Evolutionary conservation across 352 stramenopile genomes (phyloP).

Genomic region (Phytophthora macrochlamydospora): DNA sequence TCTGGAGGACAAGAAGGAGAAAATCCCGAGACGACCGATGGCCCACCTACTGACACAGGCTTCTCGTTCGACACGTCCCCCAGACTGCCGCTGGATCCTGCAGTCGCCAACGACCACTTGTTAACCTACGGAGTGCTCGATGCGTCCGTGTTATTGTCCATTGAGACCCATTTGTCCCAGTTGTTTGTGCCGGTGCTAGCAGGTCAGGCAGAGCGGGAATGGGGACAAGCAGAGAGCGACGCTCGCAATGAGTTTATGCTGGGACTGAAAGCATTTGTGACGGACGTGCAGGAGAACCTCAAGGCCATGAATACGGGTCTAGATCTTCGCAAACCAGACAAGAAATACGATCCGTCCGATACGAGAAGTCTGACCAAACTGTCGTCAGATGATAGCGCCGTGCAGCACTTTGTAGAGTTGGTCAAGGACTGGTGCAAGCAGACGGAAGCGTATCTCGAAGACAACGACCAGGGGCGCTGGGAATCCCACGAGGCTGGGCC

Average conservation of each 20-base stretch:
- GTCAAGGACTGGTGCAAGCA: constrained; percentile 91
- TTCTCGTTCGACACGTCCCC: constrained; percentile 21
- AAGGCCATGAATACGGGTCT: constrained; percentile 90
- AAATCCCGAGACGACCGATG: constrained; percentile 31
- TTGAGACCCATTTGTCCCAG: constrained; percentile 76
- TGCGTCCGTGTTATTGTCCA: constrained; percentile 66
- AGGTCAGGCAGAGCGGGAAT: constrained; percentile 46
- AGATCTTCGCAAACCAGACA: constrained; percentile 88
- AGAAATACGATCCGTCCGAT: constrained; percentile 74
- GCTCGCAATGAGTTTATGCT: constrained; percentile 86
- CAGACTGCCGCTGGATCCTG: constrained; percentile 49
- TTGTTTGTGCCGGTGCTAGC: constrained; percentile 70
- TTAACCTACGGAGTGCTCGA: constrained; percentile 77
- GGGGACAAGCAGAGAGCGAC: constrained; percentile 69
- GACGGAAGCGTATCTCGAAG: constrained; percentile 86
- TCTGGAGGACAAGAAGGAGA: background rate
- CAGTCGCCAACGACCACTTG: constrained; percentile 72
- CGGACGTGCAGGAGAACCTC: constrained; percentile 88
- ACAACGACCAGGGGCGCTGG: constrained; percentile 80
- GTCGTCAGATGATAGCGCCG: constrained; percentile 68
- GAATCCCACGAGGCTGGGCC: constrained; percentile 85
- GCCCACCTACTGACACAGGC: constrained; percentile 2
- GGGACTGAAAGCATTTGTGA: constrained; percentile 78
- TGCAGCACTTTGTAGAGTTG: constrained; percentile 87
- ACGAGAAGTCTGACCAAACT: constrained; percentile 70